Conservation (phyloP, 345 rosid genomes). For the Noccaea bulbosa region DNA sequence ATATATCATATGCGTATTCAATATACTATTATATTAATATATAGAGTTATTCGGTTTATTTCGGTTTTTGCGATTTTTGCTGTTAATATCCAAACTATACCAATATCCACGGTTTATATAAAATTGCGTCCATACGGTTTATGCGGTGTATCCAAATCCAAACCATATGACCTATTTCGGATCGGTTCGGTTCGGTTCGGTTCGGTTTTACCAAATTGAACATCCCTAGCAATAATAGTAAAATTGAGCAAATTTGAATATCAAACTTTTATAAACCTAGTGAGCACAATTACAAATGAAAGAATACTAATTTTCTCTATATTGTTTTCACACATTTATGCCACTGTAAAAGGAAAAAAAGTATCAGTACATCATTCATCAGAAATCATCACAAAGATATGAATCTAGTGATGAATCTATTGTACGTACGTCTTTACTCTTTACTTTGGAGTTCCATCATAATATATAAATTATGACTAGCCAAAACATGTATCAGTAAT, state of each 20-base stretch:
- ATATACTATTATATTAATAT: too few relatives aligned
- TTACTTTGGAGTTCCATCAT: conserved; percentile 18
- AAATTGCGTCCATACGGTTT: too few relatives aligned
- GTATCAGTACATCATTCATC: conserved; percentile 21
- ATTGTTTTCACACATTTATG: background rate
- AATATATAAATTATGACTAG: conserved; percentile 18
- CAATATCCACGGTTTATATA: too few relatives aligned
- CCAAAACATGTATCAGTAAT: conserved; percentile 20
- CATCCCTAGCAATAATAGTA: conserved; percentile 1
- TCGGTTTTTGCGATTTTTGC: too few relatives aligned
- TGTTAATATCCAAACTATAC: too few relatives aligned
- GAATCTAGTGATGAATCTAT: conserved; percentile 3
- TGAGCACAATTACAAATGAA: background rate
- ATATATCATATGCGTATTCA: too few relatives aligned
- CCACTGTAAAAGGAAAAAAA: conserved; percentile 18
- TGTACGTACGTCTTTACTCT: conserved; percentile 28
- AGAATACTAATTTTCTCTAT: conserved; percentile 22
- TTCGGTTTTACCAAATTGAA: too few relatives aligned
- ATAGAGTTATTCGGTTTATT: too few relatives aligned
- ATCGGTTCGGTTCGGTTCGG: too few relatives aligned
- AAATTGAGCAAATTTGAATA: background rate
- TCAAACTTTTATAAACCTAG: conserved; percentile 2
- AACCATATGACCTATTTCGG: too few relatives aligned
- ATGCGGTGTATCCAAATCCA: too few relatives aligned
- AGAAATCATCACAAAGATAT: conserved; percentile 25